Evolutionary conservation across 805 yeast genomes (phyloP), one percentile per base, ranked within the genome.

Genomic region (Limtongia smithiae): DNA sequence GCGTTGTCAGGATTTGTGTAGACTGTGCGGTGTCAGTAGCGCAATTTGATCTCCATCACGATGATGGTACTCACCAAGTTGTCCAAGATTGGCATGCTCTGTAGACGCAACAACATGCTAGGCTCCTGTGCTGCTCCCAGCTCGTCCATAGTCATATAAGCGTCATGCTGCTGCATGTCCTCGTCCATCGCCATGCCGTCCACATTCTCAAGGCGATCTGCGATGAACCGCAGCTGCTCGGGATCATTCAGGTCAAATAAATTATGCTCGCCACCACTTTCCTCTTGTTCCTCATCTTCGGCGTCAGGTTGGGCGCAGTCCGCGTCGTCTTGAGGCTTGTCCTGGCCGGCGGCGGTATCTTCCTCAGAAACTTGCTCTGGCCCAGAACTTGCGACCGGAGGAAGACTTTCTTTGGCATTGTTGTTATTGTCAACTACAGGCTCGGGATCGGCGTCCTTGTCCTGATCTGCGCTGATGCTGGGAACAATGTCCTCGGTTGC

Each of bases 1-100:
- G 78, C 2, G 83, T 72, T 54, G 93, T 73, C 46, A 90, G 70
- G 17, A 90, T 71, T 63, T 90, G 97, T 1, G 89, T 78, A 0
- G 96, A 80, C 45, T 51, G 32, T 28, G 14, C 22, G 11, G 31
- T 3, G 9, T 6, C 12, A 9, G n/a, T 14, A 27, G 11, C 32
- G 21, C 28, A 4, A 34, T 15, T 11, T 9, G 5, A n/a, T 4
- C 12, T 14, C 14, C 18, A 20, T 27, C 35, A 28, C 18, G 17
- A n/a, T 17, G 24, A n/a, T 24, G 20, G 8, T n/a, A 32, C 50
- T 7, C 36, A 51, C 56, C 28, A 90, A 72, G 58, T 86, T 86
- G 62, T 89, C 96, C 51, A 90, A 68, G 1, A 86, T 77, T 0
- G 94, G 90, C 36, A 89, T 34, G 27, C 58, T 54, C 35, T 54